Evolutionary conservation across 2,329 filamentous ascomycete species (phyloP).

Genomic region (Alternaria alternata): DNA sequence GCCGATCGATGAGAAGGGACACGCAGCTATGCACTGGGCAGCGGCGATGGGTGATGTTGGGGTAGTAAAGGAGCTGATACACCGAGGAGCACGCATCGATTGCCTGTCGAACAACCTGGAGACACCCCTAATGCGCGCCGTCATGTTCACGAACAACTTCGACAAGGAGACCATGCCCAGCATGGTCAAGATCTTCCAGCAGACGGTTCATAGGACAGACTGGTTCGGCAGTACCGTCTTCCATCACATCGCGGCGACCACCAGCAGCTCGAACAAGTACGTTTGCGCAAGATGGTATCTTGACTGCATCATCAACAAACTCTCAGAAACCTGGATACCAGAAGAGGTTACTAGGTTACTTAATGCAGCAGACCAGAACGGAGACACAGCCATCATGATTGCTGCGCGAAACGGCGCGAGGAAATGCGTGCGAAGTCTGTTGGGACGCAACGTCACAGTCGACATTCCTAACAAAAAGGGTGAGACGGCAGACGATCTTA

Average conservation of each 20-base stretch:
- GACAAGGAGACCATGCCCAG: conserved; percentile 90
- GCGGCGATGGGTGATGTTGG: conserved; percentile 96
- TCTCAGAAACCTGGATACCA: conserved; percentile 78
- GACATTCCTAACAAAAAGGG: conserved; percentile 84
- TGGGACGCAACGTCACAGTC: conserved; percentile 79
- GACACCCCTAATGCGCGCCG: conserved; percentile 92
- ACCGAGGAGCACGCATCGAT: conserved; percentile 77
- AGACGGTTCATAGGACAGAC: conserved; percentile 82
- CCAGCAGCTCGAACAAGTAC: conserved; percentile 84
- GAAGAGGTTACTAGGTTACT: conserved; percentile 80
- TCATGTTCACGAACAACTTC: conserved; percentile 96
- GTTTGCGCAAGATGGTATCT: conserved; percentile 92
- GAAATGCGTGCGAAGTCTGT: conserved; percentile 72
- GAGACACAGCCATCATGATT: conserved; percentile 89
- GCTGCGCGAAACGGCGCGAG: conserved; percentile 88
- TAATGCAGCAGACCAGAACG: conserved; percentile 82
- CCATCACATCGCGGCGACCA: conserved; percentile 91
- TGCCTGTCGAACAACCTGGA: conserved; percentile 72
- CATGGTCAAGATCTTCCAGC: conserved; percentile 82
- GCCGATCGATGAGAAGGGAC: conserved; percentile 90
- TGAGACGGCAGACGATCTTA: conserved; percentile 83
- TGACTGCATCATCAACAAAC: conserved; percentile 86
- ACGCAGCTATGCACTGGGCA: conserved; percentile 96
- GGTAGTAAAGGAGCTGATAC: conserved; percentile 85
- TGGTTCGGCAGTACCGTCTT: conserved; percentile 86